Evolutionary conservation across 805 yeast species (phyloP).

Genomic region (Lachancea mirantina): DNA sequence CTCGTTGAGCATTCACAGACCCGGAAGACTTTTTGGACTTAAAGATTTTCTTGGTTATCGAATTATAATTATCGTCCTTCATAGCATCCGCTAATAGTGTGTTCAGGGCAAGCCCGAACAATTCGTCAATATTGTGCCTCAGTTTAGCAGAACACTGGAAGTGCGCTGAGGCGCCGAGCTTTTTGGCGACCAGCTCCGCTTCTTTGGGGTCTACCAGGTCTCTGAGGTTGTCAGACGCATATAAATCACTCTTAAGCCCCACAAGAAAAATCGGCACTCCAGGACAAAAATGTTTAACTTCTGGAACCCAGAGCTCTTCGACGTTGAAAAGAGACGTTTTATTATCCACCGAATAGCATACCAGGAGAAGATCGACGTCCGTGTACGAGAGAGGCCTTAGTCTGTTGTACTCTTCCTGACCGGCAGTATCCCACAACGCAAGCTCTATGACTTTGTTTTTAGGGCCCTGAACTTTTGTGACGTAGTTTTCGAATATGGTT

Average conservation of each 20-base stretch:
- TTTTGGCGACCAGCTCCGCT: constrained; percentile 48
- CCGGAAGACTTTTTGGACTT: neutral
- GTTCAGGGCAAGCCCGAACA: constrained; percentile 53
- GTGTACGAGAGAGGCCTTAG: constrained; percentile 73
- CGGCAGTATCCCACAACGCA: constrained; percentile 86
- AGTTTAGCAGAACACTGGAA: constrained; percentile 74
- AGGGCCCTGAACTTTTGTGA: constrained; percentile 44
- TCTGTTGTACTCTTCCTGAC: constrained; percentile 81
- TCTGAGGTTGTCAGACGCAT: constrained; percentile 16
- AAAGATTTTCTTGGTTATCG: constrained; percentile 1
- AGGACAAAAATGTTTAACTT: constrained; percentile 75
- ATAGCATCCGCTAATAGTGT: constrained; percentile 17
- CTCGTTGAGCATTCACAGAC: too few species aligned
- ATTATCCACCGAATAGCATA: constrained; percentile 69
- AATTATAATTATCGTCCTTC: neutral
- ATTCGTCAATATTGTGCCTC: constrained; percentile 56
- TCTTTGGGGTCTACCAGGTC: constrained; percentile 36
- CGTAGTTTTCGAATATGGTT: constrained; percentile 75
- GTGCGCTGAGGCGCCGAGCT: constrained; percentile 63
- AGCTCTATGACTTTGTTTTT: constrained; percentile 52
- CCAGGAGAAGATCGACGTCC: constrained; percentile 64
- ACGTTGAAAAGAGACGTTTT: constrained; percentile 62
- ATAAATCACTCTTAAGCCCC: constrained; percentile 74
- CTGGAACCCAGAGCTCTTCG: constrained; percentile 82
- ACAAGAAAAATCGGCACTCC: constrained; percentile 69